phyloP scores from a whole-genome alignment of 768 basidiomycete genomes.

The Lentinula boryana region DNA sequence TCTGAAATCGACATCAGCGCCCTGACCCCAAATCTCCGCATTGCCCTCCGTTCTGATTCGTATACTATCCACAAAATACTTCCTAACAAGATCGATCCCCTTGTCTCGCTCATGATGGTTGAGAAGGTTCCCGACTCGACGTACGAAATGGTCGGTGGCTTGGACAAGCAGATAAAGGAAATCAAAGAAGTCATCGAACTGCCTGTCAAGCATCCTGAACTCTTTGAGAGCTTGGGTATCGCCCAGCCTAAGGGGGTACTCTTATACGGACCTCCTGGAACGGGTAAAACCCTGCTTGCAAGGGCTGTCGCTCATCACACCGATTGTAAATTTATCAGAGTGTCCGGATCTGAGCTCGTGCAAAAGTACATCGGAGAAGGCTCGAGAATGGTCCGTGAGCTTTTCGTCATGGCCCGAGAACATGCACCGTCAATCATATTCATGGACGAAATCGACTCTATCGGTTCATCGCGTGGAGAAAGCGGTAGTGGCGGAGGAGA shows the following conservation, averaged over 20 bases:
- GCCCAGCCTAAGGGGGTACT: conserved; percentile 78
- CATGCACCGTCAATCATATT: conserved; percentile 81
- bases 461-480: conserved; percentile 68
- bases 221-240: conserved; percentile 75
- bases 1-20: conserved; percentile 74
- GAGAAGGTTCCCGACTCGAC: conserved; percentile 99
- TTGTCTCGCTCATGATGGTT: conserved; percentile 99
- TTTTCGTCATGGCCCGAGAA: conserved; percentile 80
- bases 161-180: conserved; percentile 99
- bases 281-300: conserved; percentile 71
- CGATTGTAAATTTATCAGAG: conserved; percentile 77
- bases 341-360: conserved; percentile 67
- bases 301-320: conserved; percentile 80
- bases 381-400: conserved; percentile 71
- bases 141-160: conserved; percentile 99
- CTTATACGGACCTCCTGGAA: conserved; percentile 73
- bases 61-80: conserved; percentile 97
- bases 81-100: conserved; percentile 96
- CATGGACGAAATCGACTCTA: conserved; percentile 84
- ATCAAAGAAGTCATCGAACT: conserved; percentile 84
- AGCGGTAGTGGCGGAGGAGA: conserved; percentile 42
- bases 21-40: conserved; percentile 82
- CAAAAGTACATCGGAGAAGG: conserved; percentile 84
- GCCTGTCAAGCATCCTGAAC: conserved; percentile 75
- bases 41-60: conserved; percentile 93